phyloP scores from a whole-genome alignment of 306 rosid genomes.

The Vicia sativa region DNA sequence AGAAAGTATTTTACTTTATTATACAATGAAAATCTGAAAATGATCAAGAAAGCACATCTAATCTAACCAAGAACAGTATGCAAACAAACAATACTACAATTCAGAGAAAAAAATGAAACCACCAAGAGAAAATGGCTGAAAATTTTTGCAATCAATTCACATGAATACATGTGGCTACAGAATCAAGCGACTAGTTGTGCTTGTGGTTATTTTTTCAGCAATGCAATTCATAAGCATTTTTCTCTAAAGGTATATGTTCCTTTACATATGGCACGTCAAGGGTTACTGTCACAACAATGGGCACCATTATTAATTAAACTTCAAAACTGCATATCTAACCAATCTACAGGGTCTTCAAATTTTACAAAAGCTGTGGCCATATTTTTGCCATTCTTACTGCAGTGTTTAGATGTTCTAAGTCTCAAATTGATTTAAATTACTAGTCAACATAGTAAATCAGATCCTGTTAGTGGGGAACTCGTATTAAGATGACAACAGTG shows the following conservation, averaged over 20 bases:
- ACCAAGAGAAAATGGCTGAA: conserved; percentile 15
- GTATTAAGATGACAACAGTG: conserved; percentile 1
- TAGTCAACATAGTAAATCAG: conserved; percentile 8
- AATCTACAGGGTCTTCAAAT: conserved; percentile 20
- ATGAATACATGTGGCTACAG: conserved; percentile 3
- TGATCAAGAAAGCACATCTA: background rate
- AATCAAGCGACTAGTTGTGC: conserved; percentile 7
- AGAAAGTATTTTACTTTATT: background rate
- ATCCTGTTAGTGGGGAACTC: conserved; percentile 7
- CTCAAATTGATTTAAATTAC: conserved; percentile 7
- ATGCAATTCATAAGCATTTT: conserved; percentile 10
- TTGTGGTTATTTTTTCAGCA: conserved; percentile 9
- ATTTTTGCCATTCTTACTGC: background rate
- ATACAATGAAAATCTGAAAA: background rate
- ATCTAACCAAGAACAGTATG: conserved; percentile 20
- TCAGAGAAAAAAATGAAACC: conserved; percentile 18
- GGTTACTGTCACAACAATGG: conserved; percentile 5
- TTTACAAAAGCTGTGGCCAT: background rate
- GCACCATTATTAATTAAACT: conserved; percentile 25
- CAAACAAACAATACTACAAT: background rate
- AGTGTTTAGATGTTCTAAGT: conserved; percentile 15
- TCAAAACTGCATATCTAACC: conserved; percentile 14
- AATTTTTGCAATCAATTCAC: conserved; percentile 4
- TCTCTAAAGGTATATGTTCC: conserved; percentile 1
- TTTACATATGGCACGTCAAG: background rate